A percentile compares a stretch with the other conserved stretches of the same genome.
Evolutionary conservation across 2,329 filamentous ascomycete species (phyloP).

Genomic region (Mycosphaerella sp.): DNA sequence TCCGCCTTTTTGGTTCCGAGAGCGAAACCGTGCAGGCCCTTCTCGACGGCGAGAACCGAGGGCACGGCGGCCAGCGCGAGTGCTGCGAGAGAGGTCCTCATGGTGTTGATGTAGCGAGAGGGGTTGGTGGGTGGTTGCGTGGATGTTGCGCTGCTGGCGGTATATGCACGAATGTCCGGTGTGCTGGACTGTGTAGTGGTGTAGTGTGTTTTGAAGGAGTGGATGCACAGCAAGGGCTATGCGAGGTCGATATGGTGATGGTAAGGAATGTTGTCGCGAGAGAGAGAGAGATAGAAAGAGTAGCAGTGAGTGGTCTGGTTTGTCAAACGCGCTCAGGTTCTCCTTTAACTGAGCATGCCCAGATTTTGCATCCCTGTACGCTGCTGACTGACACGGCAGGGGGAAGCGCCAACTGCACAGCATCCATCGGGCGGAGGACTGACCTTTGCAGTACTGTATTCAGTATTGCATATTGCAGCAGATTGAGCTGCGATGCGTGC

Average conservation of each 20-base stretch:
- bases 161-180: neutral
- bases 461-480: too few relatives aligned
- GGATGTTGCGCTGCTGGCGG: conserved; percentile 1
- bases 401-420: neutral
- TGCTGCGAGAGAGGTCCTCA: conserved; percentile 26
- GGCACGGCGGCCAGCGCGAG: conserved; percentile 26
- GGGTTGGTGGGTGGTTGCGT: neutral
- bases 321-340: conserved; percentile 4
- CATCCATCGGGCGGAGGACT: too few relatives aligned
- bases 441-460: too few relatives aligned
- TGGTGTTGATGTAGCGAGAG: conserved; percentile 13
- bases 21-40: conserved; percentile 57
- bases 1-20: conserved; percentile 59
- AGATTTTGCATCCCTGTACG: neutral
- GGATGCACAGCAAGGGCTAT: conserved; percentile 10
- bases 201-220: conserved; percentile 8
- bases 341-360: neutral
- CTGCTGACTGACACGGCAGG: neutral
- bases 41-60: conserved; percentile 24
- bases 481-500: too few relatives aligned
- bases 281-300: neutral
- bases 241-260: conserved; percentile 1
- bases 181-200: neutral
- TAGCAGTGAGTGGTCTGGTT: neutral
- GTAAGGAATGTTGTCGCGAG: conserved; percentile 1